Conservation (phyloP, 345 rosid species). For the Eutrema yunnanense region DNA sequence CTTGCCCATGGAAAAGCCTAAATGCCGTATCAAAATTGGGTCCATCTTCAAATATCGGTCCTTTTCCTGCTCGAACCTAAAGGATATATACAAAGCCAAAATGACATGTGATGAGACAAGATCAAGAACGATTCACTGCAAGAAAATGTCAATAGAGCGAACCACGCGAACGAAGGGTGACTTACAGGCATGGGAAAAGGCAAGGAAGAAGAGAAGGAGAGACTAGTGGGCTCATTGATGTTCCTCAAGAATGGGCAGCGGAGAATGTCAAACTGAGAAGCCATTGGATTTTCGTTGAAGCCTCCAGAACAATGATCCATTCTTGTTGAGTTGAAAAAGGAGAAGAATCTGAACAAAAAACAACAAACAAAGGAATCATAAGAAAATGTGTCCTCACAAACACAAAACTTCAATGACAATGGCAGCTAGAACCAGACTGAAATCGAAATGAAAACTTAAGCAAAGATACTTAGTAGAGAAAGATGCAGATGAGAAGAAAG, state of each 20-base stretch:
- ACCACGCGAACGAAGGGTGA: not conserved
- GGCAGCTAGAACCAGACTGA: not conserved
- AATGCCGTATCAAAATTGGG: conserved; percentile 91
- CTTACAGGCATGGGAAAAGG: conserved; percentile 79
- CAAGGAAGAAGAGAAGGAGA: conserved; percentile 64
- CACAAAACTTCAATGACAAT: not conserved
- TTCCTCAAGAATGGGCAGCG: conserved; percentile 96
- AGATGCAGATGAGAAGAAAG: not conserved
- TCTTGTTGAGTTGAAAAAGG: conserved; percentile 9
- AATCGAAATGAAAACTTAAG: not conserved
- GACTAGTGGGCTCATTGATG: conserved; percentile 91
- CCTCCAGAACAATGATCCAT: conserved; percentile 61
- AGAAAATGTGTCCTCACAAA: not conserved
- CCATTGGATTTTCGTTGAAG: conserved; percentile 40
- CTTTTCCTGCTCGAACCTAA: conserved; percentile 58
- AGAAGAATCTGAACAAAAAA: conserved; percentile 10
- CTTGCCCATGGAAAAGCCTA: conserved; percentile 87
- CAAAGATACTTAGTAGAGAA: not conserved
- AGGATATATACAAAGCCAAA: not conserved
- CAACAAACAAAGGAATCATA: conserved; percentile 1
- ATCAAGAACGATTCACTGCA: not conserved
- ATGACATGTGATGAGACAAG: not conserved
- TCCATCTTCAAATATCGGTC: conserved; percentile 97
- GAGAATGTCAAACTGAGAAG: conserved; percentile 47
- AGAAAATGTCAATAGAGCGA: not conserved